These are phyloP conservation scores for Apiotrichum sp. DNA, from an alignment of 1,284 basidiomycete species.

Conservation along the genomic window DNA sequence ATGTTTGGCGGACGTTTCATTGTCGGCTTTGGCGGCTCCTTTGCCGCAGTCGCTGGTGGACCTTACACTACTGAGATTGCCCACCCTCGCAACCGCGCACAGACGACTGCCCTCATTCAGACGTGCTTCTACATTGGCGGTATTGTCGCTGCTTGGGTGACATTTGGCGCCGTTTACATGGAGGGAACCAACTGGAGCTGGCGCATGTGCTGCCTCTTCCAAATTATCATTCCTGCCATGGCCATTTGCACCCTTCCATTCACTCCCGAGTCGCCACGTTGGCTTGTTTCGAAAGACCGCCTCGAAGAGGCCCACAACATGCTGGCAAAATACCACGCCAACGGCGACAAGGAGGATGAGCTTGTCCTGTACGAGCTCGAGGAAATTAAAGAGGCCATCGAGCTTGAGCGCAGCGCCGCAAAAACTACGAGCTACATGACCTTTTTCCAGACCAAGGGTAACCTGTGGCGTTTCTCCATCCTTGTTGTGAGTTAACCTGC, in stretches of 20 bases:
- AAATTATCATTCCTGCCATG: slow-evolving; percentile 3
- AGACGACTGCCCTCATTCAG: slow-evolving; percentile 8
- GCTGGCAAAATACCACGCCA: slow-evolving; percentile 29
- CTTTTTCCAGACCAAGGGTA: slow-evolving; percentile 34
- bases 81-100: slow-evolving; percentile 9
- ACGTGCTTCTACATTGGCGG: slow-evolving; percentile 11
- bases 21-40: slow-evolving; percentile 5
- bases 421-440: neutral
- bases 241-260: slow-evolving; percentile 15
- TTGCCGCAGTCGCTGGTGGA: neutral
- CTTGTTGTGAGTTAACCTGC: too few relatives aligned
- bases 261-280: slow-evolving; percentile 38
- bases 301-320: slow-evolving; percentile 26
- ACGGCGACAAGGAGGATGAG: slow-evolving; percentile 17
- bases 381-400: slow-evolving; percentile 25
- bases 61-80: slow-evolving; percentile 11
- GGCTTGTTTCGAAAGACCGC: slow-evolving; percentile 30
- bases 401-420: slow-evolving; percentile 54
- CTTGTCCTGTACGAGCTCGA: slow-evolving; percentile 18
- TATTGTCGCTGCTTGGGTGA: slow-evolving; percentile 14
- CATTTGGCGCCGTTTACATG: slow-evolving; percentile 17
- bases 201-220: slow-evolving; percentile 15
- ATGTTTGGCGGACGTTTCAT: slow-evolving; percentile 6
- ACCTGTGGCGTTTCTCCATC: slow-evolving; percentile 50
- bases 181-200: slow-evolving; percentile 4